Evolutionary conservation across 768 basidiomycete species (phyloP).

Genomic region (Boletus rubropictus): DNA sequence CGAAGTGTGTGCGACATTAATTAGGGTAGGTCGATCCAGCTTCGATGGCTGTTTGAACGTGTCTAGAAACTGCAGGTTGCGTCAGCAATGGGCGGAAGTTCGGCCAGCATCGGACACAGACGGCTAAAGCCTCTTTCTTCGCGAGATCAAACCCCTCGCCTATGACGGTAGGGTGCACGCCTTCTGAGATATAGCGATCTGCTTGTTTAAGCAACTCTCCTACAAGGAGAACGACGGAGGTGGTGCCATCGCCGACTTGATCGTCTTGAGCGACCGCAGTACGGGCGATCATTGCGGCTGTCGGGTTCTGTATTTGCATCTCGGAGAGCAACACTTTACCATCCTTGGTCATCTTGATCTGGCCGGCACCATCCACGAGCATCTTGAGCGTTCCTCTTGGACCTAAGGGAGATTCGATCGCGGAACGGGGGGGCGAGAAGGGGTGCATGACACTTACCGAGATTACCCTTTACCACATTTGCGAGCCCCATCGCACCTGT

Average conservation of each 20-base stretch:
- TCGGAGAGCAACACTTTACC: conserved; percentile 97
- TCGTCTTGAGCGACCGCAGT: conserved; percentile 99
- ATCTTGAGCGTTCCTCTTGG: conserved; percentile 98
- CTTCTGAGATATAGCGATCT: conserved; percentile 95
- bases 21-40: conserved; percentile 84
- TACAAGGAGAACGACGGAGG: conserved; percentile 92
- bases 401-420: conserved; percentile 45
- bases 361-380: conserved; percentile 96
- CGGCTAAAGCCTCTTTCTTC: conserved; percentile 88
- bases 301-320: conserved; percentile 99
- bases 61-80: conserved; percentile 74
- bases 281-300: conserved; percentile 97
- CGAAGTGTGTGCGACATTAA: conserved; percentile 93
- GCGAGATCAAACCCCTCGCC: conserved; percentile 95
- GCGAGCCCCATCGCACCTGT: conserved; percentile 97
- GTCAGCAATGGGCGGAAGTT: conserved; percentile 16
- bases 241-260: conserved; percentile 98
- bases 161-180: conserved; percentile 95
- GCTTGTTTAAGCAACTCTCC: conserved; percentile 96
- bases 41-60: conserved; percentile 73
- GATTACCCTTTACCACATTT: conserved; percentile 93
- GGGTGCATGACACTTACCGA: conserved; percentile 54
- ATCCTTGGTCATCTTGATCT: conserved; percentile 99
- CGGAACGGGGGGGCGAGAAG: conserved; percentile 9
- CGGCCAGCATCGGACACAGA: conserved; percentile 38